A percentile compares a stretch with the other conserved stretches of the same genome.
phyloP scores from a whole-genome alignment of 176 grass and related monocot genomes.

The Carex littledalei region DNA sequence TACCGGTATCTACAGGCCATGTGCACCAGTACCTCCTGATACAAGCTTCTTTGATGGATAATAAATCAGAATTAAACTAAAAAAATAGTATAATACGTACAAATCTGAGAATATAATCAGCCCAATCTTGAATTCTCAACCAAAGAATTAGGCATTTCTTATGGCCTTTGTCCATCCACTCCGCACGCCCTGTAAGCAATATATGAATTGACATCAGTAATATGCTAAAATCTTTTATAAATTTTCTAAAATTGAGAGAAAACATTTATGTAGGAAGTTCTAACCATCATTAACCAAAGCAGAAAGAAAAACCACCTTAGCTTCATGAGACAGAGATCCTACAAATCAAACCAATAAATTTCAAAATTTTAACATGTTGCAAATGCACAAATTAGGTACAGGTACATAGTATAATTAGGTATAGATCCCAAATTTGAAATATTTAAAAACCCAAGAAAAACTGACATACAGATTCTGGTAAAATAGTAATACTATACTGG shows the following conservation, averaged over 20 bases:
- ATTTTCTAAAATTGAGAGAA: not conserved
- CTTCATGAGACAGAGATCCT: constrained; percentile 95
- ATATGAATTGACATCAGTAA: constrained; percentile 11
- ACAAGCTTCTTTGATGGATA: not conserved
- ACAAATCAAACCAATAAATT: constrained; percentile 24
- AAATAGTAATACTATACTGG: not conserved
- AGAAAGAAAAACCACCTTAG: constrained; percentile 79
- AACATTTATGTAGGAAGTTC: constrained; percentile 2
- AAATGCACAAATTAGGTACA: not conserved
- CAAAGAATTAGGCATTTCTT: constrained; percentile 96
- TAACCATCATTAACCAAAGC: constrained; percentile 80
- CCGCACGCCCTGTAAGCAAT: constrained; percentile 52
- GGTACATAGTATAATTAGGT: not conserved
- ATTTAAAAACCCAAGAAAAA: not conserved
- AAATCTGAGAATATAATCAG: constrained; percentile 81
- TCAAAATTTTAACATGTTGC: not conserved
- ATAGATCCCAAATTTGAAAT: not conserved
- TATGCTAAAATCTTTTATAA: not conserved
- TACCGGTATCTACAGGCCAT: not conserved
- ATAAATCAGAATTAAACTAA: not conserved
- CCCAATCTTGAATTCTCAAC: constrained; percentile 92
- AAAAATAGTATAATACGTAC: constrained; percentile 29
- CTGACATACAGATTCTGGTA: not conserved
- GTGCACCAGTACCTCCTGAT: not conserved
- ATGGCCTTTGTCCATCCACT: constrained; percentile 96